phyloP scores from a whole-genome alignment of 139 green algal genomes.

The Chlorella sp. region DNA sequence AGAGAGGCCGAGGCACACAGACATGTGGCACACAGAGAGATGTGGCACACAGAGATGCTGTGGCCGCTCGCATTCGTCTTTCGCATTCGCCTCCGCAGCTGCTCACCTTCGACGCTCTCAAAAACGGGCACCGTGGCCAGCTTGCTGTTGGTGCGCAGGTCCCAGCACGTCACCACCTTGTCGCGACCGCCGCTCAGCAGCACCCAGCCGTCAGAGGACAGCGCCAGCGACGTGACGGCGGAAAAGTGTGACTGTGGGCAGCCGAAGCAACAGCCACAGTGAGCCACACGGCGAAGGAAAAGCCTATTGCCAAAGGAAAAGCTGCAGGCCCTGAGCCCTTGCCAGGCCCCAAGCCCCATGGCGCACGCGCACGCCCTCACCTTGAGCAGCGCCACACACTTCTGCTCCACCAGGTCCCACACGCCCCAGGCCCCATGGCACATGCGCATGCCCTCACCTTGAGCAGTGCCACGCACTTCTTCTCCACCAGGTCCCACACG shows the following conservation, averaged over 20 bases:
- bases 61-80: no score
- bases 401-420: slow-evolving; percentile 73
- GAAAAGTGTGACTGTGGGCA: slow-evolving; percentile 69
- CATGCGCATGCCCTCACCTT: no score
- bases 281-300: no score
- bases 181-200: slow-evolving; percentile 46
- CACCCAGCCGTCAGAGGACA: slow-evolving; percentile 66
- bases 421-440: no score
- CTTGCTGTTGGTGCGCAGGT: slow-evolving; percentile 53
- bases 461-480: slow-evolving; percentile 47
- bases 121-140: slow-evolving; percentile 71
- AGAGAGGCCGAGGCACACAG: neutral
- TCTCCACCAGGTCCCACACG: slow-evolving; percentile 75
- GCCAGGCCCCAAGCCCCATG: no score
- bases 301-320: no score
- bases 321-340: no score
- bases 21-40: slow-evolving; percentile 3
- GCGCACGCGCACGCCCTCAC: no score
- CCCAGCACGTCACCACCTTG: slow-evolving; percentile 77
- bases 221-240: slow-evolving; percentile 68
- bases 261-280: no score
- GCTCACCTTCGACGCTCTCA: slow-evolving; percentile 77
- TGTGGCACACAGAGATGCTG: neutral
- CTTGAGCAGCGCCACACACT: slow-evolving; percentile 43
- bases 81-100: no score